A percentile compares a stretch with the other conserved stretches of the same genome.
Conservation (phyloP, 305 asterid species). For the Fraxinus dipetala region DNA sequence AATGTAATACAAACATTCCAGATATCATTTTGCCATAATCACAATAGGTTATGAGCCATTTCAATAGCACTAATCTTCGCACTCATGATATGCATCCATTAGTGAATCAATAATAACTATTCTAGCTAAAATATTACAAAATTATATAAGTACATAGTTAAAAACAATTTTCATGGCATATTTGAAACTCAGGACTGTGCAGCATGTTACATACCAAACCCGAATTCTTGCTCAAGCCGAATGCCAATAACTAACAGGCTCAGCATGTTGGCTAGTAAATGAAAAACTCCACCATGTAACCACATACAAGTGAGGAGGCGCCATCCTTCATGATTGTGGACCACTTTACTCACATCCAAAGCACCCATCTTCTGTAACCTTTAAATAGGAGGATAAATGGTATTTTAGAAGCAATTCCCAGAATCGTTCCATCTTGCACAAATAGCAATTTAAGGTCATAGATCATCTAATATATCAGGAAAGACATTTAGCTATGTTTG, state of each 20-base stretch:
- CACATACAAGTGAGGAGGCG: slow-evolving; percentile 56
- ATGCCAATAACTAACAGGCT: slow-evolving; percentile 51
- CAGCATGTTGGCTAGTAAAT: slow-evolving; percentile 60
- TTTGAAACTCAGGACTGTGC: not conserved
- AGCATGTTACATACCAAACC: slow-evolving; percentile 37
- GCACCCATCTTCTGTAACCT: slow-evolving; percentile 62
- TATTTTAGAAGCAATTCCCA: not conserved
- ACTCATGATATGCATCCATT: not conserved
- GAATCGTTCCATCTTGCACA: not conserved
- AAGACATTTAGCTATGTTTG: not conserved
- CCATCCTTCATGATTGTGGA: slow-evolving; percentile 51
- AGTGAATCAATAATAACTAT: not conserved
- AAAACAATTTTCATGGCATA: not conserved
- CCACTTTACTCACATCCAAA: slow-evolving; percentile 43
- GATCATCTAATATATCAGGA: not conserved
- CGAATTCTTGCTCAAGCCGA: slow-evolving; percentile 56
- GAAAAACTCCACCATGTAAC: slow-evolving; percentile 57
- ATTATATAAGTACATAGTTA: not conserved
- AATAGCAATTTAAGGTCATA: slow-evolving; percentile 3
- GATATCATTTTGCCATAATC: not conserved
- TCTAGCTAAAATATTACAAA: not conserved
- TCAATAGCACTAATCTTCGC: not conserved
- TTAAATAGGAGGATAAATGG: slow-evolving; percentile 2
- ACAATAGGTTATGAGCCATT: not conserved
- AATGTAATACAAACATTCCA: not conserved